A percentile compares a stretch with the other conserved stretches of the same genome.
Evolutionary conservation across 768 basidiomycete species (phyloP).

Genomic region (Pleurotus tuber-regium): DNA sequence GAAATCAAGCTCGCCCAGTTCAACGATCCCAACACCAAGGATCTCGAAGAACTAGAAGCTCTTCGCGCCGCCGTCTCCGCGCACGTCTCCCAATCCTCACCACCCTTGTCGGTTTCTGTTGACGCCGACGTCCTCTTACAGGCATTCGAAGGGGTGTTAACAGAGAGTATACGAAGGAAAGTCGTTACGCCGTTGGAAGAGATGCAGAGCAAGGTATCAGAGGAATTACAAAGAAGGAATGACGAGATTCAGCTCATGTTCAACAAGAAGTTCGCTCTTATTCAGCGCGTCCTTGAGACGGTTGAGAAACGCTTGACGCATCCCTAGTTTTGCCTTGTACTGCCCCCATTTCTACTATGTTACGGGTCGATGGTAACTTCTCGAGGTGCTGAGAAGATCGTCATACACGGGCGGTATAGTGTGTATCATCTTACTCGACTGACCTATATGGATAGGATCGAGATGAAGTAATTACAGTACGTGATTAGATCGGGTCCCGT

Average conservation of each 20-base stretch:
- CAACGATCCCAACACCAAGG: not conserved
- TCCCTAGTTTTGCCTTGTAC: too few relatives aligned
- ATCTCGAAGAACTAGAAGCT: not conserved
- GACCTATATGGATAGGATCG: too few relatives aligned
- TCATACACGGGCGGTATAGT: too few relatives aligned
- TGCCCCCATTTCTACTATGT: too few relatives aligned
- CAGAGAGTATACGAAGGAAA: not conserved
- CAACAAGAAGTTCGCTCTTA: not conserved
- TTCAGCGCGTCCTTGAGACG: not conserved
- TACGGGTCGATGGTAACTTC: too few relatives aligned
- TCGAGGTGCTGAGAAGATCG: too few relatives aligned
- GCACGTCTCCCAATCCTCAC: not conserved
- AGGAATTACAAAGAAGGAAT: not conserved
- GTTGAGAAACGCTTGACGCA: too few relatives aligned
- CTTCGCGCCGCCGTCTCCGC: not conserved
- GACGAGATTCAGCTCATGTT: not conserved
- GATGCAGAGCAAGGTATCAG: not conserved
- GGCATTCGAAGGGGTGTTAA: not conserved
- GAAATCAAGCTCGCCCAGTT: not conserved
- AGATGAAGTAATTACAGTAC: too few relatives aligned
- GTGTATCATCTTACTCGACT: too few relatives aligned
- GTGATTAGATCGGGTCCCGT: too few relatives aligned
- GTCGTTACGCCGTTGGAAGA: not conserved
- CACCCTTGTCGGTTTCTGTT: not conserved
- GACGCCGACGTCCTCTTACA: not conserved